These are phyloP conservation scores for Jatropha multifida DNA, from an alignment of 441 rosid genomes.

Conservation along the genomic window DNA sequence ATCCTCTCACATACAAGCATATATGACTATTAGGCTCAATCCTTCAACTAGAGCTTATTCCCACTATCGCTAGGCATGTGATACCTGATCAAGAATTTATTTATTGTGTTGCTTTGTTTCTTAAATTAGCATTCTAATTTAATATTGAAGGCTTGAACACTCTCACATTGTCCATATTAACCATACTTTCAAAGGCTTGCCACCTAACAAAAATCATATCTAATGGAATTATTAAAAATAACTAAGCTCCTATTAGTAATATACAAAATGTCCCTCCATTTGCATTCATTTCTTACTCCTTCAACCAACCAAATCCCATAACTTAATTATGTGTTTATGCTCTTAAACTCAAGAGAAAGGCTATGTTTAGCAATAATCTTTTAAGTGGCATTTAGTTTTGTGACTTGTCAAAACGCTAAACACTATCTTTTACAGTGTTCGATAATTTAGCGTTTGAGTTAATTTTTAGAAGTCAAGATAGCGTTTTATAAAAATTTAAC, in stretches of 20 bases:
- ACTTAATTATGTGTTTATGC: conserved; percentile 18
- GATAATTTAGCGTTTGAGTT: too few relatives aligned
- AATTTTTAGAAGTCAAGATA: too few relatives aligned
- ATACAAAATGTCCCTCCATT: conserved; percentile 39
- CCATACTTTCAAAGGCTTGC: conserved; percentile 9
- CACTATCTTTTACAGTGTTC: too few relatives aligned
- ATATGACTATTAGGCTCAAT: conserved; percentile 1
- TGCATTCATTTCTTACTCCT: conserved; percentile 33
- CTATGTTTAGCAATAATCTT: too few relatives aligned
- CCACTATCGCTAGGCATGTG: conserved; percentile 15
- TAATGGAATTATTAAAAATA: conserved; percentile 32
- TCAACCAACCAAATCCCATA: conserved; percentile 40
- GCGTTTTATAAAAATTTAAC: too few relatives aligned
- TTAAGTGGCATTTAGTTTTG: too few relatives aligned
- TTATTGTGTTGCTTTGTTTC: conserved; percentile 15
- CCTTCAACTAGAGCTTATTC: background rate
- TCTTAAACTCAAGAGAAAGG: conserved; percentile 29
- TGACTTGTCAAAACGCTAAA: too few relatives aligned
- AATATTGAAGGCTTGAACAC: background rate
- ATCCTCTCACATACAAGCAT: background rate
- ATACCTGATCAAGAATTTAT: conserved; percentile 18
- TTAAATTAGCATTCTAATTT: conserved; percentile 14
- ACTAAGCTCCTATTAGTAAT: conserved; percentile 33
- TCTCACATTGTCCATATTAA: too few relatives aligned
- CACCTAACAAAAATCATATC: conserved; percentile 37